Evolutionary conservation across 164 flowering plant species (phyloP).

Genomic region (Sextonia rubra): DNA sequence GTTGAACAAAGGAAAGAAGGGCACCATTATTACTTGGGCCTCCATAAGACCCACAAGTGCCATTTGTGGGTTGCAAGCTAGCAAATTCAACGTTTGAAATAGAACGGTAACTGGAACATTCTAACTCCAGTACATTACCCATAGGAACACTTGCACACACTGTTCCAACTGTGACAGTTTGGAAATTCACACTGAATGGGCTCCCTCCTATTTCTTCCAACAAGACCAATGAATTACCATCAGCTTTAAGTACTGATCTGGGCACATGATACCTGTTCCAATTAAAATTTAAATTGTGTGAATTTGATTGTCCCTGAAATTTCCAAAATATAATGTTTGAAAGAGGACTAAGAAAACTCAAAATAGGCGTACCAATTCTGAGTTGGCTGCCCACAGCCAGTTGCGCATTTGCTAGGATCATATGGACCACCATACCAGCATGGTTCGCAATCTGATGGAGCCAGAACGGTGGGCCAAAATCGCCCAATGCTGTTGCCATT

Average conservation of each 20-base stretch:
- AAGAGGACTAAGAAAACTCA: neutral
- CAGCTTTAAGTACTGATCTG: slow-evolving; percentile 32
- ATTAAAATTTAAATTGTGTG: neutral
- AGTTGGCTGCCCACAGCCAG: slow-evolving; percentile 54
- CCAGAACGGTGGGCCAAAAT: slow-evolving; percentile 48
- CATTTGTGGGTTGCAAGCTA: slow-evolving; percentile 45
- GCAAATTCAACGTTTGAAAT: slow-evolving; percentile 48
- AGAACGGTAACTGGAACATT: slow-evolving; percentile 33
- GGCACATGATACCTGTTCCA: slow-evolving; percentile 60
- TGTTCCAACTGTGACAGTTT: slow-evolving; percentile 31
- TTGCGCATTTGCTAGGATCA: slow-evolving; percentile 29
- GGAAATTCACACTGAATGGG: slow-evolving; percentile 41
- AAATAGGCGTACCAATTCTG: slow-evolving; percentile 47
- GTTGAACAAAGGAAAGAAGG: slow-evolving; percentile 11
- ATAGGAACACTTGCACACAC: slow-evolving; percentile 40
- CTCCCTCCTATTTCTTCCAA: slow-evolving; percentile 69
- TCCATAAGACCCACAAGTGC: slow-evolving; percentile 43
- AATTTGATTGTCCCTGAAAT: neutral
- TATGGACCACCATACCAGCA: slow-evolving; percentile 72
- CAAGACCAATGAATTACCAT: slow-evolving; percentile 38
- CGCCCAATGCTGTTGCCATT: slow-evolving; percentile 67
- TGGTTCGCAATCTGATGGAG: slow-evolving; percentile 33
- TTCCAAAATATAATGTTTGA: neutral
- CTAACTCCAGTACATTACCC: slow-evolving; percentile 30
- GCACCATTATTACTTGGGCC: slow-evolving; percentile 30